Percentiles rank a stretch among this genome's conserved stretches.
phyloP scores from a whole-genome alignment of 257 asterid genomes.

The Solanum pimpinellifolium region DNA sequence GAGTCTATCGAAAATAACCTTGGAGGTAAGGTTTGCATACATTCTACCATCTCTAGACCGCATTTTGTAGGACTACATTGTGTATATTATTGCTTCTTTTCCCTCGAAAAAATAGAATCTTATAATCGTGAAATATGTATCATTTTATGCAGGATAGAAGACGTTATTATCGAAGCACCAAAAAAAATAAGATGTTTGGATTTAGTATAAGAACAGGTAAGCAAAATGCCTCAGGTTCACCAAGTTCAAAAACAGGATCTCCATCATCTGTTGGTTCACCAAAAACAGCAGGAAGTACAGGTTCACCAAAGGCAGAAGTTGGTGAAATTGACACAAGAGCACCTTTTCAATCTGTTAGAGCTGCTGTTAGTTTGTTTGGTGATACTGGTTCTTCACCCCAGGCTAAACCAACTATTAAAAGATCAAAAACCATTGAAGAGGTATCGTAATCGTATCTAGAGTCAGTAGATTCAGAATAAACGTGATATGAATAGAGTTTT shows the following conservation, averaged over 20 bases:
- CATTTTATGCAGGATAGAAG: not conserved
- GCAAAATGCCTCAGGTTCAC: slow-evolving; percentile 33
- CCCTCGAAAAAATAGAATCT: not conserved
- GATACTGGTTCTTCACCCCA: slow-evolving; percentile 35
- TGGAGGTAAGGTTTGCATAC: not conserved
- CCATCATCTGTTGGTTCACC: slow-evolving; percentile 25
- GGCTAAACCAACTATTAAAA: slow-evolving; percentile 15
- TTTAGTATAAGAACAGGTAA: slow-evolving; percentile 23
- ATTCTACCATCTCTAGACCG: too few relatives aligned
- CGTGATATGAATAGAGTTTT: not conserved
- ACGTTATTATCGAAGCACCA: not conserved
- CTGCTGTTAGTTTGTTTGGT: slow-evolving; percentile 66
- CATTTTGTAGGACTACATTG: not conserved
- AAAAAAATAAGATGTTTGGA: slow-evolving; percentile 21
- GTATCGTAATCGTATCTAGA: slow-evolving; percentile 8
- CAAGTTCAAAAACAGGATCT: slow-evolving; percentile 10
- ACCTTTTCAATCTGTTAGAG: slow-evolving; percentile 72
- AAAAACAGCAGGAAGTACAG: not conserved
- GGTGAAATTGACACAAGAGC: slow-evolving; percentile 73
- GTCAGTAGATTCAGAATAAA: not conserved
- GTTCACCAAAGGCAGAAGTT: slow-evolving; percentile 33
- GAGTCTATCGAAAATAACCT: not conserved
- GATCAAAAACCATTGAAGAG: slow-evolving; percentile 54
- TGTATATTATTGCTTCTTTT: not conserved
- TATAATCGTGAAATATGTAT: not conserved